These are phyloP conservation scores for Boeremia exigua DNA, from an alignment of 2,329 filamentous ascomycete species.

Conservation along the genomic window DNA sequence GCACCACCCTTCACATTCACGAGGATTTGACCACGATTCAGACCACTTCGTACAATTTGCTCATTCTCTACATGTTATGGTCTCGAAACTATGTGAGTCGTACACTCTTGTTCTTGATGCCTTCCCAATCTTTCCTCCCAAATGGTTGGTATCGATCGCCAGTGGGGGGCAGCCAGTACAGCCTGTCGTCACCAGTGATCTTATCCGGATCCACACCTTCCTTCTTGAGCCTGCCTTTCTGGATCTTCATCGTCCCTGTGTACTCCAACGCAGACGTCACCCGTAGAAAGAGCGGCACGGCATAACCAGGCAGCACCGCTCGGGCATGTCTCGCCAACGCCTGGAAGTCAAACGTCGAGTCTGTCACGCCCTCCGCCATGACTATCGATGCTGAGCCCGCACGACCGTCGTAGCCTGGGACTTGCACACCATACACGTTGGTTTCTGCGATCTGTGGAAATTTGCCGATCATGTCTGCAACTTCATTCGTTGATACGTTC, in stretches of 20 bases:
- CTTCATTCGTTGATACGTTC: conserved; percentile 56
- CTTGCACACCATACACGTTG: conserved; percentile 53
- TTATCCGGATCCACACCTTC: conserved; percentile 53
- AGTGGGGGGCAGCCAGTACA: conserved; percentile 51
- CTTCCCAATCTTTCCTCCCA: conserved; percentile 45
- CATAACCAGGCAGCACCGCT: conserved; percentile 51
- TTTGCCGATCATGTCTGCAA: conserved; percentile 50
- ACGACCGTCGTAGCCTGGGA: conserved; percentile 54
- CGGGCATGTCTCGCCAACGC: conserved; percentile 49
- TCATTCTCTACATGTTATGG: neutral
- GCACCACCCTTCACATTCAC: neutral
- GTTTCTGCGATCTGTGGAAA: conserved; percentile 51
- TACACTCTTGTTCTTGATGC: conserved; percentile 37
- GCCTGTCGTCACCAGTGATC: conserved; percentile 46
- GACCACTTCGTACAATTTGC: no score
- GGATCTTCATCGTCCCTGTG: conserved; percentile 55
- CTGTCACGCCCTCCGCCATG: conserved; percentile 41
- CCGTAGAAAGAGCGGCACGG: conserved; percentile 54
- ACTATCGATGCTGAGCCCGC: conserved; percentile 53
- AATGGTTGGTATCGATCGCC: conserved; percentile 49
- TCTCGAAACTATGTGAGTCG: conserved; percentile 25
- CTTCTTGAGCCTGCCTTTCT: conserved; percentile 51
- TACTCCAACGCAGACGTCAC: conserved; percentile 51
- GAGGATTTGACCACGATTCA: no score
- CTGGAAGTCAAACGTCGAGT: conserved; percentile 42